Conservation (phyloP, 2,329 filamentous ascomycete genomes). For the Pseudocercospora vitis region DNA sequence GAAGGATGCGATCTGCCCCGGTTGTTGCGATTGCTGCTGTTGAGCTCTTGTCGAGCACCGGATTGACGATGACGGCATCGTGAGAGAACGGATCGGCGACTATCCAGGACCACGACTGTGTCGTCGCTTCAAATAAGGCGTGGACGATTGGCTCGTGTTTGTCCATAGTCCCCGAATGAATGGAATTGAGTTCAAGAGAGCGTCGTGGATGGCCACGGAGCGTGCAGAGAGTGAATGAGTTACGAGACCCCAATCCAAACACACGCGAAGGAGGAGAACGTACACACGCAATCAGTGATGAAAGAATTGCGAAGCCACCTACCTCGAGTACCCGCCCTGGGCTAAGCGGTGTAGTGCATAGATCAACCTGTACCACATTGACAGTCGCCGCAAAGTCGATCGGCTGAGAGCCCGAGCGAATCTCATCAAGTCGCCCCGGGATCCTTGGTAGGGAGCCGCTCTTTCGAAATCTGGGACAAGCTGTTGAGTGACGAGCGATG, state of each 20-base stretch:
- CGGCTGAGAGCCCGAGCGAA: neutral
- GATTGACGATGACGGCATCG: constrained; percentile 59
- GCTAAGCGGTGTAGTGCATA: constrained; percentile 2
- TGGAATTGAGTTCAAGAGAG: neutral
- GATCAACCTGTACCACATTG: constrained; percentile 4
- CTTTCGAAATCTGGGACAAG: neutral
- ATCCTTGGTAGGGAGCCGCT: constrained; percentile 1
- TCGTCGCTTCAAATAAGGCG: constrained; percentile 41
- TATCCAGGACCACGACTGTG: constrained; percentile 62
- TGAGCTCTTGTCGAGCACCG: constrained; percentile 60
- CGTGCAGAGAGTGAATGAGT: neutral
- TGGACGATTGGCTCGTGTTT: constrained; percentile 31
- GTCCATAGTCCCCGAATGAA: neutral
- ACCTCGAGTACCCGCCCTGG: constrained; percentile 1
- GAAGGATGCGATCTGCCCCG: constrained; percentile 55
- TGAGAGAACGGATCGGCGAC: constrained; percentile 55
- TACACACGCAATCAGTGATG: constrained; percentile 4
- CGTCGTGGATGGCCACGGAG: neutral
- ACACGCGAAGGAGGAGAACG: neutral
- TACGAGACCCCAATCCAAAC: neutral
- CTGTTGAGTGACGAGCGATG: neutral
- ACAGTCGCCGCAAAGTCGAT: constrained; percentile 3
- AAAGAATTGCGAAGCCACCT: constrained; percentile 7
- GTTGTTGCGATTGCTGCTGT: constrained; percentile 50
- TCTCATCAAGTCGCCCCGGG: neutral